phyloP scores from a whole-genome alignment of 148 eudicot species.

The Silene latifolia region DNA sequence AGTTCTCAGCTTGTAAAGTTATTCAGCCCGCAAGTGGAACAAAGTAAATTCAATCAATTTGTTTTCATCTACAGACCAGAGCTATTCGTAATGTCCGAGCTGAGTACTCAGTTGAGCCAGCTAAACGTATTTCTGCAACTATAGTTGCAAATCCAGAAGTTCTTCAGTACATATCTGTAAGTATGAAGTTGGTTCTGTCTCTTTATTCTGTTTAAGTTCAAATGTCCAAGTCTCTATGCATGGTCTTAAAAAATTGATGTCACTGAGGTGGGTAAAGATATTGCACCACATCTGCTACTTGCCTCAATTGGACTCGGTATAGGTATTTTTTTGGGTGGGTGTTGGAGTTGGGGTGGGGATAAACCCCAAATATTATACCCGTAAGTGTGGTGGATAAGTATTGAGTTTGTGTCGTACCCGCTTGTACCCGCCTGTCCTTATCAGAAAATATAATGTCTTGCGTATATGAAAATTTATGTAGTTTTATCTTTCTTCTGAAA shows the following conservation, averaged over 20 bases:
- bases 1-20: background rate
- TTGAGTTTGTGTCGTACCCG: no score
- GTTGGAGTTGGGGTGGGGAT: no score
- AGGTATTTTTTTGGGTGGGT: no score
- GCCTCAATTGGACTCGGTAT: no score
- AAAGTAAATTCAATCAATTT: background rate
- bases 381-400: no score
- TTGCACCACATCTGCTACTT: no score
- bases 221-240: background rate
- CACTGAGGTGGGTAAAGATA: background rate
- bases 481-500: no score
- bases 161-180: slow-evolving; percentile 78
- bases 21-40: background rate
- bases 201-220: slow-evolving; percentile 1
- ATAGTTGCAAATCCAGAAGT: slow-evolving; percentile 88
- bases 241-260: background rate
- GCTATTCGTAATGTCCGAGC: slow-evolving; percentile 96
- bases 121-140: slow-evolving; percentile 82
- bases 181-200: slow-evolving; percentile 22
- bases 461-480: no score
- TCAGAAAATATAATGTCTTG: no score
- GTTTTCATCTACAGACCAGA: slow-evolving; percentile 49
- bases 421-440: no score
- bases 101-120: slow-evolving; percentile 95
- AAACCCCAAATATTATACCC: no score